phyloP scores from a whole-genome alignment of 352 stramenopile genomes.

The Stramenopiles sp. region DNA sequence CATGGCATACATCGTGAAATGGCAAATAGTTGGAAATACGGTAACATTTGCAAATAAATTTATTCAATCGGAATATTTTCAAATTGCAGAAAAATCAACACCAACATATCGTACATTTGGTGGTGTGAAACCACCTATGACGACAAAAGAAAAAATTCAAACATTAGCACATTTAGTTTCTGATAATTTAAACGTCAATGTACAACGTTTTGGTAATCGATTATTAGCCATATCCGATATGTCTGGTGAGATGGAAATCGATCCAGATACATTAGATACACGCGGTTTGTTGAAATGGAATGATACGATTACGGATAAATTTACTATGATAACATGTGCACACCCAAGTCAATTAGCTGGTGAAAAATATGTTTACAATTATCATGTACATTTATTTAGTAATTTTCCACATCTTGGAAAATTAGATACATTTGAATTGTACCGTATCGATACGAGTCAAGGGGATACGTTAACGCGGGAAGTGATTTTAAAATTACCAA shows the following conservation, averaged over 20 bases:
- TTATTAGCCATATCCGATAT: neutral
- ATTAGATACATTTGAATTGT: neutral
- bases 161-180: neutral
- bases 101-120: neutral
- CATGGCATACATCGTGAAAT: neutral
- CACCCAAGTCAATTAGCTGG: neutral
- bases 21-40: neutral
- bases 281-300: neutral
- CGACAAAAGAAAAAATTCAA: neutral
- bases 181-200: constrained; percentile 5
- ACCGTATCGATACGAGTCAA: neutral
- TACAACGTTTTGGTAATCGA: neutral
- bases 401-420: neutral
- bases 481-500: neutral
- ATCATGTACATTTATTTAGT: neutral
- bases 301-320: neutral
- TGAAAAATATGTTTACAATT: neutral
- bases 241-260: neutral
- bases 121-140: neutral
- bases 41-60: neutral
- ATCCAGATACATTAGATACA: neutral
- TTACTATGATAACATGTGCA: neutral
- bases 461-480: neutral
- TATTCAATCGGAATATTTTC: neutral
- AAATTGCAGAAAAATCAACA: neutral